Conservation (phyloP, 140 eudicot genomes). For the Anethum foeniculum region DNA sequence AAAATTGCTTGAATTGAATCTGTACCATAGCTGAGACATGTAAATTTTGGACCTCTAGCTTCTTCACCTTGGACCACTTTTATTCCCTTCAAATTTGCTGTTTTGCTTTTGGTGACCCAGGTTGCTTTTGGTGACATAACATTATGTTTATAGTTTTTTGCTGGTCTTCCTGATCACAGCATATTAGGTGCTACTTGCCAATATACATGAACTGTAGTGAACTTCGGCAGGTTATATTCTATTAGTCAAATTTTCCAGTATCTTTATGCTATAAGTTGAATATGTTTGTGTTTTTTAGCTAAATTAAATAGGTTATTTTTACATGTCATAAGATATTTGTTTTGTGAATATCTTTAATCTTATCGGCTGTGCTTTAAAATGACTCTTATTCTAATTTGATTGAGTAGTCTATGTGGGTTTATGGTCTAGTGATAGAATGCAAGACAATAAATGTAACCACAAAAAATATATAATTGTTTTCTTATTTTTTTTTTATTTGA, state of each 20-base stretch:
- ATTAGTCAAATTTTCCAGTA: neutral
- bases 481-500: neutral
- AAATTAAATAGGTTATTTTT: neutral
- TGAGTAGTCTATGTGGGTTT: neutral
- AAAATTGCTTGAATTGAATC: neutral
- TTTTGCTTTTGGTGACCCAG: neutral
- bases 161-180: neutral
- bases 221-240: neutral
- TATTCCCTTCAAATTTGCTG: neutral
- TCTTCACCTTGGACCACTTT: neutral
- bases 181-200: neutral
- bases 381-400: neutral
- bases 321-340: neutral
- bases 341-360: neutral
- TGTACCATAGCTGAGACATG: neutral
- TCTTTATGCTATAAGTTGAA: neutral
- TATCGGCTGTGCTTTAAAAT: neutral
- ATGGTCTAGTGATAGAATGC: neutral
- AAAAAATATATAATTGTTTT: neutral
- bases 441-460: neutral
- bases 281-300: neutral
- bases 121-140: neutral
- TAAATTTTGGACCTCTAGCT: neutral
- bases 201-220: neutral
- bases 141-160: neutral